Percentiles rank a stretch among this genome's conserved stretches.
Evolutionary conservation across 2,329 filamentous ascomycete genomes (phyloP).

Genomic region (Botryosphaeria dothidea): DNA sequence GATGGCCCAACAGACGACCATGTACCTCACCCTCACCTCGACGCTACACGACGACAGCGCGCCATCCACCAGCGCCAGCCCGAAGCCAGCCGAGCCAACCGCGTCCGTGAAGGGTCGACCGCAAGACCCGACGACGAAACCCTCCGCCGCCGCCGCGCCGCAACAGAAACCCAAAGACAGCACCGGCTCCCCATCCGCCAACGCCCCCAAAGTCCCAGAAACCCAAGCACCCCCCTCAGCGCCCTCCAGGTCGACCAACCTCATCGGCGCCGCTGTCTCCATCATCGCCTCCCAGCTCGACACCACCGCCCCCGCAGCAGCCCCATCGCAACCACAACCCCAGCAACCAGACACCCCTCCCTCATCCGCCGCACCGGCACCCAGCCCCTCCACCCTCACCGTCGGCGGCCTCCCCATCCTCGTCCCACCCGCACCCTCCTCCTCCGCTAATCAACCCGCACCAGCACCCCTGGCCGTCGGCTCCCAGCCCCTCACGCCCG

Average conservation of each 20-base stretch:
- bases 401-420: not conserved
- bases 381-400: not conserved
- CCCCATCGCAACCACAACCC: not conserved
- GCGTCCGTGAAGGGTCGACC: not conserved
- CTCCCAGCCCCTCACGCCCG: not conserved
- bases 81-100: not conserved
- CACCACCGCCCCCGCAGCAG: not conserved
- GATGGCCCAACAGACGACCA: not conserved
- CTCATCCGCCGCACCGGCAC: too few species aligned
- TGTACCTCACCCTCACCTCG: not conserved
- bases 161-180: too few species aligned
- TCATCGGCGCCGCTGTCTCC: not conserved
- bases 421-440: not conserved
- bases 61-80: not conserved
- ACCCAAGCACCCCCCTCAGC: not conserved
- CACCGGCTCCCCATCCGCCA: not conserved
- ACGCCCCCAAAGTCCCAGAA: not conserved
- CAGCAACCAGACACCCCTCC: too few species aligned
- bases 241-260: not conserved
- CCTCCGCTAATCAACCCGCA: not conserved
- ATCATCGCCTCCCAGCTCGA: not conserved
- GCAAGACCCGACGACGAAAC: not conserved
- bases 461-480: not conserved
- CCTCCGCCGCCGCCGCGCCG: not conserved
- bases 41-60: not conserved